A percentile compares a stretch with the other conserved stretches of the same genome.
Conservation (phyloP, 805 yeast species). For the Candida pini region DNA sequence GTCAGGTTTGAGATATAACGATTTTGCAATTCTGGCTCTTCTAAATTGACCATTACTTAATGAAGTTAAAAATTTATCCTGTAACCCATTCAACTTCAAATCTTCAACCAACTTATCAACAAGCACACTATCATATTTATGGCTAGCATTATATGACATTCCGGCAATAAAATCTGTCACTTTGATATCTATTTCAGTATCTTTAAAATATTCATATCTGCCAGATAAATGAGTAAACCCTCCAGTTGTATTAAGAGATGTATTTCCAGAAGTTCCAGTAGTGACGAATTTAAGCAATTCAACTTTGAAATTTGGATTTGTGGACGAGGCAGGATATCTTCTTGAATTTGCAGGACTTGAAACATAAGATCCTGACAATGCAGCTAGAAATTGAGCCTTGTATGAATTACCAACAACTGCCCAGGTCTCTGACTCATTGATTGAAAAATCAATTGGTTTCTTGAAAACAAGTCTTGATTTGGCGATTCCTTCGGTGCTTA, state of each 20-base stretch:
- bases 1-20: conserved; percentile 59
- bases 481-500: too few species aligned
- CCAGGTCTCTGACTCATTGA: conserved; percentile 39
- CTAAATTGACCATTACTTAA: conserved; percentile 92
- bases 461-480: too few species aligned
- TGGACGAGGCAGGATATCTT: conserved; percentile 44
- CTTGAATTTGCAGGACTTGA: conserved; percentile 50
- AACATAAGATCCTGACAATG: conserved; percentile 50
- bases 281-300: conserved; percentile 34
- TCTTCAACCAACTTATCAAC: conserved; percentile 39
- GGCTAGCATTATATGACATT: conserved; percentile 41
- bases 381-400: conserved; percentile 49
- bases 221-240: conserved; percentile 75
- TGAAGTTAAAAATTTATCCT: conserved; percentile 75
- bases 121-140: conserved; percentile 28
- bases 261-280: conserved; percentile 31
- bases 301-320: conserved; percentile 39
- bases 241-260: conserved; percentile 34
- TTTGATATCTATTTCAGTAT: conserved; percentile 66
- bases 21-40: conserved; percentile 79
- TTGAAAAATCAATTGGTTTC: conserved; percentile 35
- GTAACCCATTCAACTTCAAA: conserved; percentile 51
- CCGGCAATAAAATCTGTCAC: conserved; percentile 57
- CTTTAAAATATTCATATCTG: conserved; percentile 81
- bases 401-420: conserved; percentile 47